Base-by-base conservation (phyloP, 805 yeast genomes). In the Clavispora fructus region DNA sequence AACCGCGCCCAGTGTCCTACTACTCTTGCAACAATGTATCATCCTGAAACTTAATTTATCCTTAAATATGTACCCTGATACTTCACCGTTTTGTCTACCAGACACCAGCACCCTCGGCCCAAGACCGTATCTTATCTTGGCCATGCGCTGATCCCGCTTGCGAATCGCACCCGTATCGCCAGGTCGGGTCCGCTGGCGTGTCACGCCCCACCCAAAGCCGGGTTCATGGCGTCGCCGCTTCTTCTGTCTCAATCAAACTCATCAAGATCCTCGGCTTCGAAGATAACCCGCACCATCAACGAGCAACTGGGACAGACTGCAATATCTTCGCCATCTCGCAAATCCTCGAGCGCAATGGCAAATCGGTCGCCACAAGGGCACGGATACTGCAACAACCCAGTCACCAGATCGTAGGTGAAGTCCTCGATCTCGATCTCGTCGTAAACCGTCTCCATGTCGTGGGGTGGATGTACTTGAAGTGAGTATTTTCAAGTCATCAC, bases 291-390 rank as follows among this genome's bases (percentile, higher is more conserved):
- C 33, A 90, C 90, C 95, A 89, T 90, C 44, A 94, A 71, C 17
- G 96, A 87, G 67, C 99, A 94, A 46, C 95, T 85, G 27, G 99
- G 99, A 65, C 99, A 94, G 14, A 92, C 95, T 0, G 99, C 99
- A 28, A 89, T 82, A 50, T 89, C 90, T 57, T 88, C 95, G 8
- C 97, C 99, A 56, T 90, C 97, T 50, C 74, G 72, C 64, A 94
- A 73, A 61, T 94, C 99, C 56, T 85, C 94, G 42, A 90, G 73
- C 28, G 80, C 73, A 26, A 94, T 87, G 60, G 92, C 95, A 67
- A 94, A 94, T 59, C 82, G 76, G 65, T 94, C 99, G 9, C 99
- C 99, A 66, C 99, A 94, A 1, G 99, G 99, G 73, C 99, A 94
- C 4, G 99, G 99, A 59, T 91, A 92, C 42, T 89, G 85, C 67